These are phyloP conservation scores for Takakia lepidozioides DNA, from an alignment of 225 moss, liverwort and hornwort genomes.

Conservation along the genomic window DNA sequence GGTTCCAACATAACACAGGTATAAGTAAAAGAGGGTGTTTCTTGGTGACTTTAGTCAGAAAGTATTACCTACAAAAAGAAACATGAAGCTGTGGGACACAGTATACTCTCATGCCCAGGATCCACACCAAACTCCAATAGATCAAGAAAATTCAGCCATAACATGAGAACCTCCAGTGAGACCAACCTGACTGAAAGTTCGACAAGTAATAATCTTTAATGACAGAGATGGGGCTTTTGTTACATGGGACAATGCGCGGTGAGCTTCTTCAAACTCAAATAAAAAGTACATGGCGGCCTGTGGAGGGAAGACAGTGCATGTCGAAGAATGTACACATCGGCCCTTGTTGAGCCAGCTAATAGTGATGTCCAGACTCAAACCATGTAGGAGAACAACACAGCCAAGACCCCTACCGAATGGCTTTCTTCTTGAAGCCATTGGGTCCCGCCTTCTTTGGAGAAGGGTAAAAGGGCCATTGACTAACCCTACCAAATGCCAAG, in stretches of 20 bases:
- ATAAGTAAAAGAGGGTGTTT: too few species aligned
- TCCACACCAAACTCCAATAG: too few species aligned
- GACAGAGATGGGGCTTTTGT: too few species aligned
- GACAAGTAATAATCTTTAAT: too few species aligned
- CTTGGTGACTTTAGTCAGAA: too few species aligned
- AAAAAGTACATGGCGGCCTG: slow-evolving; percentile 14
- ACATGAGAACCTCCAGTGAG: too few species aligned
- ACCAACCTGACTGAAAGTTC: too few species aligned
- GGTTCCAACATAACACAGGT: too few species aligned
- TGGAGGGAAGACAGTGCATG: slow-evolving; percentile 20
- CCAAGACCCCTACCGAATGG: slow-evolving; percentile 10
- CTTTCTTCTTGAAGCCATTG: not conserved
- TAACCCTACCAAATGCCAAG: slow-evolving; percentile 2
- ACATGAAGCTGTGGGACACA: too few species aligned
- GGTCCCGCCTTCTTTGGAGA: slow-evolving; percentile 10
- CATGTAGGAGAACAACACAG: slow-evolving; percentile 9
- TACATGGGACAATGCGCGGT: slow-evolving; percentile 26
- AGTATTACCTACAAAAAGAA: too few species aligned
- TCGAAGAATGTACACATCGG: slow-evolving; percentile 28
- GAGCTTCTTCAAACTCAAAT: slow-evolving; percentile 10
- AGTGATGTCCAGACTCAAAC: slow-evolving; percentile 7
- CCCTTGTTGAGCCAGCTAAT: slow-evolving; percentile 5
- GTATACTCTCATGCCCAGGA: too few species aligned
- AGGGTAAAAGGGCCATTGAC: slow-evolving; percentile 6
- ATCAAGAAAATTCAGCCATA: too few species aligned